Conservation (phyloP, 2,329 filamentous ascomycete species). For the Ceratocystis lukuohia region DNA sequence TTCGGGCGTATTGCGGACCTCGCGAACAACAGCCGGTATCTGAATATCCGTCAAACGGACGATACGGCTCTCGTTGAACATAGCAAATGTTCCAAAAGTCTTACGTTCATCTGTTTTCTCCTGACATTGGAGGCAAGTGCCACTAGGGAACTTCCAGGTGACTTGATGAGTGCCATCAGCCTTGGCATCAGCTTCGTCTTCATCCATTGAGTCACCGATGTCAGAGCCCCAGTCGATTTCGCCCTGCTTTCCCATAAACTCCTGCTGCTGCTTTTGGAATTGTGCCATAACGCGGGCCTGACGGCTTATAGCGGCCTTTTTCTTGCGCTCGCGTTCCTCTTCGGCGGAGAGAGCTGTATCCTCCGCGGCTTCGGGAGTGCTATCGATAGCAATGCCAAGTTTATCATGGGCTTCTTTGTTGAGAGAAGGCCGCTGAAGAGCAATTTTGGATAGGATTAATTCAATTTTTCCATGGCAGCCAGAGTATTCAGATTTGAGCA, state of each 20-base stretch:
- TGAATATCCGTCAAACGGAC: slow-evolving; percentile 74
- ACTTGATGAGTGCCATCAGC: slow-evolving; percentile 45
- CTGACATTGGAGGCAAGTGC: slow-evolving; percentile 91
- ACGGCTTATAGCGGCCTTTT: slow-evolving; percentile 75
- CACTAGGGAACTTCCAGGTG: slow-evolving; percentile 79
- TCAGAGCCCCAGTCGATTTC: slow-evolving; percentile 68
- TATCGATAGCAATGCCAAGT: slow-evolving; percentile 59
- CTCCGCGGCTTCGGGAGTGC: slow-evolving; percentile 55
- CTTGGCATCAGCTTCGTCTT: slow-evolving; percentile 47
- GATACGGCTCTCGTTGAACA: slow-evolving; percentile 75
- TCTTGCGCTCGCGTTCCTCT: slow-evolving; percentile 69
- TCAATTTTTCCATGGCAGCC: slow-evolving; percentile 73
- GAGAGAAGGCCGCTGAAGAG: slow-evolving; percentile 61
- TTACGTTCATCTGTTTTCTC: slow-evolving; percentile 84
- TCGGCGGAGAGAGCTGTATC: slow-evolving; percentile 42
- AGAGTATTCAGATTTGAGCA: slow-evolving; percentile 60
- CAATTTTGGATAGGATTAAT: slow-evolving; percentile 71
- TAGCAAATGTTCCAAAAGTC: slow-evolving; percentile 85
- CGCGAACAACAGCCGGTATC: slow-evolving; percentile 70
- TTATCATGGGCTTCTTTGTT: slow-evolving; percentile 56
- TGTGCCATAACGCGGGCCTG: slow-evolving; percentile 95
- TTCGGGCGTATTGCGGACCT: slow-evolving; percentile 63
- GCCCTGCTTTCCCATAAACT: slow-evolving; percentile 76
- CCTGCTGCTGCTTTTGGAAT: slow-evolving; percentile 94
- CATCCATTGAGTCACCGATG: slow-evolving; percentile 58